A percentile compares a stretch with the other conserved stretches of the same genome.
These are phyloP conservation scores for Pleurotus djamor DNA, from an alignment of 768 basidiomycete genomes.

Conservation along the genomic window DNA sequence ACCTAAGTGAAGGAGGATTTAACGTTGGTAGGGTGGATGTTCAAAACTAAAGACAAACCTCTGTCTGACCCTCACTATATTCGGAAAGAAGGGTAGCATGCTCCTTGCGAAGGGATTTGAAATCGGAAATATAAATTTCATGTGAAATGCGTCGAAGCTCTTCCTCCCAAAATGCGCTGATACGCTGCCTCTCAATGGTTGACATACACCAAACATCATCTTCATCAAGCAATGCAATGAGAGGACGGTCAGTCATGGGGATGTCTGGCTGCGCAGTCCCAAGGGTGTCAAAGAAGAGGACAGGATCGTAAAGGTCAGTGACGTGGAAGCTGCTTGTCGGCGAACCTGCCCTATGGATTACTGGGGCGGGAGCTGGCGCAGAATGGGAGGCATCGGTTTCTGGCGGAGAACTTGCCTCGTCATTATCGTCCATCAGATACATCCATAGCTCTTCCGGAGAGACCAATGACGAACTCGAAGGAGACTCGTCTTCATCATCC, in stretches of 20 bases:
- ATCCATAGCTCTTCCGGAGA: too few relatives aligned
- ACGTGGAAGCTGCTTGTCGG: background rate
- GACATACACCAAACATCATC: conserved; percentile 57
- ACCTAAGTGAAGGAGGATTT: conserved; percentile 30
- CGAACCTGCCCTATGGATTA: background rate
- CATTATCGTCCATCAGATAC: too few relatives aligned
- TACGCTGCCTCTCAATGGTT: conserved; percentile 36
- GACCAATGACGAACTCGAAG: too few relatives aligned
- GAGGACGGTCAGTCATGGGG: conserved; percentile 31
- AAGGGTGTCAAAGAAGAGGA: conserved; percentile 33
- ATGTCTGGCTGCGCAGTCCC: conserved; percentile 34
- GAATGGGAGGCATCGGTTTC: background rate
- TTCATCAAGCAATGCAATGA: conserved; percentile 32
- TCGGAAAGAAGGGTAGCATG: conserved; percentile 29
- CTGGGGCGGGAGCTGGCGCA: background rate
- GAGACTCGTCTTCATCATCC: too few relatives aligned
- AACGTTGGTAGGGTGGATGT: too few relatives aligned
- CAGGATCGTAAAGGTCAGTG: conserved; percentile 20
- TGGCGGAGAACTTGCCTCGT: too few relatives aligned
- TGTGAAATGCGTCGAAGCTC: conserved; percentile 29
- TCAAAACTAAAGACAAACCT: too few relatives aligned
- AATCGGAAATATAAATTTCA: conserved; percentile 31
- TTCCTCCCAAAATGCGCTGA: conserved; percentile 47
- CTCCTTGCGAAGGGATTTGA: conserved; percentile 30
- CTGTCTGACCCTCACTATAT: conserved; percentile 47